Base-by-base conservation (phyloP, 73 alveolate genomes). In the Strombidium stylifer region DNA sequence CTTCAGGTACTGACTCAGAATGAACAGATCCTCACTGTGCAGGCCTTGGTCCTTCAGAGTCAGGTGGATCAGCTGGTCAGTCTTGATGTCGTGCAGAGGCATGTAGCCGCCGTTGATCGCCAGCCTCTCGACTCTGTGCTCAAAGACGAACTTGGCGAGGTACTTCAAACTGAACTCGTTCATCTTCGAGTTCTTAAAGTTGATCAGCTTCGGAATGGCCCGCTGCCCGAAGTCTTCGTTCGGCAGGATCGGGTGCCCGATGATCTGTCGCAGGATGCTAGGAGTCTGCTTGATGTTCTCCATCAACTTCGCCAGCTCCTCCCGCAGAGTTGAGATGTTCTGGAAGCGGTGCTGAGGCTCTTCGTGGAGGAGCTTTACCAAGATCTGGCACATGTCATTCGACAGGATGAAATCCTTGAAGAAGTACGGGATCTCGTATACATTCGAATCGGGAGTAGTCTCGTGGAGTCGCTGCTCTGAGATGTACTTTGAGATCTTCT, bases 211-310 rank as follows among this genome's bases (percentile, higher is more conserved):
- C 20, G 78, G 66, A 10, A 64, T 30, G 16, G 52, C 10, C n/a
- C 42, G 62, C 1, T 46, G 19, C 32, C 18, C 25, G 18, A 28
- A 46, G 18, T 49, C 25, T 20, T 64, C 78, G 47, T 46, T 41
- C 1, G 88, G 88, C 21, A 65, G 49, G 27, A 44, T 37, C 1
- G 88, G 88, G 39, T 75, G 89, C 36, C 85, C 93, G 10, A 83
- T 34, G n/a, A 65, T 73, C 30, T 69, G 51, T 34, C 81, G 36
- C 14, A 83, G 50, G 35, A 66, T 34, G 14, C 35, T 35, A 7
- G 93, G 93, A n/a, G 82, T 83, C 11, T 47, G 23, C 28, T 69
- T 41, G 31, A 83, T 65, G 44, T 57, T 64, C 21, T 76, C 78
- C 21, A 73, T 51, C 16, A 83, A 67, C 11, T 30, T 57, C 3